Conservation (phyloP, 257 asterid species). For the Salvia miltiorrhiza region DNA sequence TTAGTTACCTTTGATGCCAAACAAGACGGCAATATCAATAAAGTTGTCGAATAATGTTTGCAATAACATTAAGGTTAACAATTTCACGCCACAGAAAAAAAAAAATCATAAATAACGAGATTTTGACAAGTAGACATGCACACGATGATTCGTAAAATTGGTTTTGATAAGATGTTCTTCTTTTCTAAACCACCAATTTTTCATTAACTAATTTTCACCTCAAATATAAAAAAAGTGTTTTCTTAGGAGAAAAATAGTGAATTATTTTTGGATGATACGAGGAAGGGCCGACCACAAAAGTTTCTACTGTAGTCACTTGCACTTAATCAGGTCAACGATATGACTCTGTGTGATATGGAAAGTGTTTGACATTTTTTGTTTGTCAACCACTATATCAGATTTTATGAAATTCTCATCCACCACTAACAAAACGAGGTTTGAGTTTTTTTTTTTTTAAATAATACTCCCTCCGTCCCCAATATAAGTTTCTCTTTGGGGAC, state of each 20-base stretch:
- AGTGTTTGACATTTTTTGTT: conserved; percentile 10
- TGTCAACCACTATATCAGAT: conserved; percentile 1
- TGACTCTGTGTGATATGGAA: background rate
- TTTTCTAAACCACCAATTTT: conserved; percentile 14
- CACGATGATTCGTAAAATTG: background rate
- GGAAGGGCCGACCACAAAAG: background rate
- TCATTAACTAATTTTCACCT: background rate
- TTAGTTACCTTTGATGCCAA: background rate
- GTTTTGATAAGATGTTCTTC: background rate
- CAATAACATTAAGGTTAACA: background rate
- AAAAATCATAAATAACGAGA: background rate
- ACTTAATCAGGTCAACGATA: conserved; percentile 10
- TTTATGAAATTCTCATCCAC: background rate
- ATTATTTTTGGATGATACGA: conserved; percentile 1
- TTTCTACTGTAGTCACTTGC: background rate
- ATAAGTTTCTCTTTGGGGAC: too few species aligned
- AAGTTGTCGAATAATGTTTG: conserved; percentile 11
- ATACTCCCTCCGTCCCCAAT: too few species aligned
- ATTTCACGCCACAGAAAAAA: background rate
- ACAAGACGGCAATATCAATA: background rate
- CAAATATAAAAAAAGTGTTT: background rate
- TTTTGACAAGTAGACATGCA: background rate
- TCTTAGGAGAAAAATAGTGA: background rate
- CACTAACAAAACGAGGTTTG: too few species aligned
- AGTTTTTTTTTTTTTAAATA: too few species aligned